Evolutionary conservation across 139 green algal genomes (phyloP), one percentile per base, ranked within the genome.

Genomic region (Chlorella sorokiniana): DNA sequence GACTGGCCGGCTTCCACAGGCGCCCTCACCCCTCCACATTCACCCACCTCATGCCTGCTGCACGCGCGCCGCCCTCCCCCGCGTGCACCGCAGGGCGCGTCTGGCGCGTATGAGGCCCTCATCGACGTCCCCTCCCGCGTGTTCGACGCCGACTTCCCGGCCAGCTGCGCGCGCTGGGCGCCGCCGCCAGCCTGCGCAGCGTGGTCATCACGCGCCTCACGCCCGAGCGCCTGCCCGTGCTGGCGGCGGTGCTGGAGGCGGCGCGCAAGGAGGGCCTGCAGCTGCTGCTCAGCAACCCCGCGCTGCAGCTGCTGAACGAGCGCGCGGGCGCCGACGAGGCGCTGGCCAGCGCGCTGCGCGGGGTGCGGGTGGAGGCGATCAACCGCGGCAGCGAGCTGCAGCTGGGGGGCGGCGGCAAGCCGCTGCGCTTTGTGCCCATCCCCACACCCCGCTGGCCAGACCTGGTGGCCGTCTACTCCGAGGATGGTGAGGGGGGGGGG

Each of bases 401-500:
- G 22, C 67, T 87, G 70, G 62, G 82, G 22, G 64, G 44, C 10
- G 41, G 37, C 29, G 54, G 56, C 6, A 41, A 52, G 56, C 22
- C 38, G 35, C 75, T 94, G 73, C 68, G 83, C 63, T 91, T 97
- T 54, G 82, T 93, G 23, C 84, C 87, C 3, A 72, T 86, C 27
- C 88, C 94, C 65, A 99, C 95, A 20, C 94, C 96, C 10, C 89
- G 96, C 63, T 99, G 96, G 95, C 96, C 96, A 4, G 96, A 99
- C 85, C 84, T 94, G 54, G 85, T 98, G 77, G 79, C 73, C 25
- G 40, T 79, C 22, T 68, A 79, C 73, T 54, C 35, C 27, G 73
- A 79, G 54, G 37, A 79, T 16, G 73, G 73, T 69, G 72, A 37
- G 71, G 6, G 38, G 1, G 41, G 64, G 64, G 31, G 45, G 33